Evolutionary conservation across 2,329 filamentous ascomycete genomes (phyloP).

Genomic region (Fusarium verrucosum): DNA sequence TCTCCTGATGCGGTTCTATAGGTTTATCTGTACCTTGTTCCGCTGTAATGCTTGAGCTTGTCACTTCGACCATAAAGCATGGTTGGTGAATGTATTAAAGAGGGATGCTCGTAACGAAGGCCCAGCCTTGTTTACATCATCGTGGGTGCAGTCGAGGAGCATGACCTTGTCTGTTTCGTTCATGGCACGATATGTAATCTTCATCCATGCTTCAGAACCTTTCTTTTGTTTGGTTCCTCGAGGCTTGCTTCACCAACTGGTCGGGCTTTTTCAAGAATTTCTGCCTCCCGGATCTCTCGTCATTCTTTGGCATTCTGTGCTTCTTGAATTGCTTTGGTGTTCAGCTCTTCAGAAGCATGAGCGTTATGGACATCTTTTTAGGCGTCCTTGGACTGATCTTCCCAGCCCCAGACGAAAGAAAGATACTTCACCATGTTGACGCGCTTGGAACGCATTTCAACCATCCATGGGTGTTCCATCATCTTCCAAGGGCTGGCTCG

Average conservation of each 20-base stretch:
- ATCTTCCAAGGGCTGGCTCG: constrained; percentile 97
- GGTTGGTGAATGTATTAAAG: background rate
- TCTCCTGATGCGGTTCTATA: background rate
- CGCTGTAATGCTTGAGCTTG: background rate
- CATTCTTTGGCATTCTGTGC: background rate
- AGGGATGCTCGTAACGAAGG: constrained; percentile 28
- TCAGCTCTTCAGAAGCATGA: constrained; percentile 24
- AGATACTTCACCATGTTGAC: constrained; percentile 98
- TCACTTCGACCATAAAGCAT: background rate
- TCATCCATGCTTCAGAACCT: background rate
- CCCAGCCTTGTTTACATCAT: constrained; percentile 33
- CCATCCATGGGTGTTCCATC: constrained; percentile 99
- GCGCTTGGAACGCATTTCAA: constrained; percentile 93
- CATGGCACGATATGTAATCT: constrained; percentile 15
- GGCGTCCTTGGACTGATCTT: constrained; percentile 50
- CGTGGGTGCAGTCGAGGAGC: constrained; percentile 9
- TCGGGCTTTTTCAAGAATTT: constrained; percentile 1
- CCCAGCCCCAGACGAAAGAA: constrained; percentile 96
- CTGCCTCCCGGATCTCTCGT: background rate
- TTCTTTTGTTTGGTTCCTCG: background rate
- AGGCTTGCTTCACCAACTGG: background rate
- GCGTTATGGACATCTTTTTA: constrained; percentile 31
- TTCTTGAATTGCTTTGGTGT: constrained; percentile 8
- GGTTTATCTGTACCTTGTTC: background rate
- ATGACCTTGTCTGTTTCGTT: constrained; percentile 7